phyloP scores from a whole-genome alignment of 1,284 basidiomycete species.

The Sporisorium reilianum region DNA sequence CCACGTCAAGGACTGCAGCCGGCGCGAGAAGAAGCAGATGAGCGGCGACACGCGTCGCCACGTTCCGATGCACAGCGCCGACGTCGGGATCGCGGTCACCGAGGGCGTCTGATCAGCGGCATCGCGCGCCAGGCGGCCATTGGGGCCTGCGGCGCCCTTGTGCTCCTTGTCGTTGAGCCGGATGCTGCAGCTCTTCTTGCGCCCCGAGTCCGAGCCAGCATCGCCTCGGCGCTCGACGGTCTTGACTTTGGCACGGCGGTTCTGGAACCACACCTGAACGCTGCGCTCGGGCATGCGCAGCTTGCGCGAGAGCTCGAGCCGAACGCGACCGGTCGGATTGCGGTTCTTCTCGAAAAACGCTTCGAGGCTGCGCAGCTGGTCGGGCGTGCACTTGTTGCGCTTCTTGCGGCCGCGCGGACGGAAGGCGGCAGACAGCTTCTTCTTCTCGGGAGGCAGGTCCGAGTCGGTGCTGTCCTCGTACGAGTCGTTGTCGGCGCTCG shows the following conservation, averaged over 20 bases:
- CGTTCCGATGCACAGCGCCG: slow-evolving; percentile 53
- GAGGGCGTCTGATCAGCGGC: slow-evolving; percentile 20
- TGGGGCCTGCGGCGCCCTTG: no score
- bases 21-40: slow-evolving; percentile 61
- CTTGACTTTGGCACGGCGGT: slow-evolving; percentile 55
- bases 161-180: slow-evolving; percentile 26
- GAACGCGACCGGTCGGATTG: slow-evolving; percentile 55
- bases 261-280: slow-evolving; percentile 64
- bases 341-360: slow-evolving; percentile 59
- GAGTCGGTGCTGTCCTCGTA: slow-evolving; percentile 51
- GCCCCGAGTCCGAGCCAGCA: slow-evolving; percentile 13
- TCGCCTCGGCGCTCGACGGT: slow-evolving; percentile 44
- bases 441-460: slow-evolving; percentile 44
- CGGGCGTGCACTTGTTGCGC: slow-evolving; percentile 59
- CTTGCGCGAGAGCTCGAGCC: slow-evolving; percentile 49
- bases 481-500: slow-evolving; percentile 34
- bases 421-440: slow-evolving; percentile 45
- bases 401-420: slow-evolving; percentile 53
- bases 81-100: slow-evolving; percentile 51
- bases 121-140: no score
- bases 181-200: slow-evolving; percentile 35
- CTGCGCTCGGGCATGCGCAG: slow-evolving; percentile 61
- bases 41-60: slow-evolving; percentile 62
- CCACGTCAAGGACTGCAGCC: slow-evolving; percentile 54
- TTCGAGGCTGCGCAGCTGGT: slow-evolving; percentile 55